Base-by-base conservation (phyloP, 2,329 filamentous ascomycete species). In the Ophiognomonia clavigignenti-juglandacearum region DNA sequence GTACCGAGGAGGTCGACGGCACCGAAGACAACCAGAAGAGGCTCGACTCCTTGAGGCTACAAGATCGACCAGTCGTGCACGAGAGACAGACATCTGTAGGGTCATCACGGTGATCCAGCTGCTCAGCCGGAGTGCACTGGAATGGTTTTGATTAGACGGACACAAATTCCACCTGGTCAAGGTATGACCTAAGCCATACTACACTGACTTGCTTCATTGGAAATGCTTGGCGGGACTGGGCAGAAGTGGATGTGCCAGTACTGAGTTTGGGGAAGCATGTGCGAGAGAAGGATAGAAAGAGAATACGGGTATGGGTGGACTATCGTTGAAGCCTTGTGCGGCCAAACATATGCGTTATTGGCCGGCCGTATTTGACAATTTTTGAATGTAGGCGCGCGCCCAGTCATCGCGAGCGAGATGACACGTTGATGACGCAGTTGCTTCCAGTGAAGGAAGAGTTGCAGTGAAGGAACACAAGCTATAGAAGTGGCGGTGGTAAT, bases 41-140 rank as follows among this genome's bases (percentile, higher is more conserved):
- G 57, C 77, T 97, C 56, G 89, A 96, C 67, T 91, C 89, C 43
- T 75, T 97, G 58, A 90, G 93, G 65, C 74, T 97, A 61, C 87
- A 95, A 64, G 92, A 97, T 54, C 75, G 75, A 53, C 71, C 74
- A 23, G 63, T 63, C 39, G 60, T 70, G 48, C 78, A 82, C 57
- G 81, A 84, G 62, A 75, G 79, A 56, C 77, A 83, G 64, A 74
- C 69, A 58, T 82, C 80, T 54, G 73, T 74, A 60, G 72, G 78
- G 52, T 80, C 76, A 43, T 62, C 69, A 35, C 74, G 69, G 68
- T 71, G 63, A 72, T 64, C 39, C 44, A 39, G n/a, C n/a, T n/a
- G n/a, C n/a, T n/a, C n/a, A n/a, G n/a, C n/a, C n/a, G n/a, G n/a
- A n/a, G n/a, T n/a, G n/a, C n/a, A n/a, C n/a, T 10, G 24, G 6